A percentile compares a stretch with the other conserved stretches of the same genome.
Conservation (phyloP, 805 yeast species). For the Metschnikowia borealis region DNA sequence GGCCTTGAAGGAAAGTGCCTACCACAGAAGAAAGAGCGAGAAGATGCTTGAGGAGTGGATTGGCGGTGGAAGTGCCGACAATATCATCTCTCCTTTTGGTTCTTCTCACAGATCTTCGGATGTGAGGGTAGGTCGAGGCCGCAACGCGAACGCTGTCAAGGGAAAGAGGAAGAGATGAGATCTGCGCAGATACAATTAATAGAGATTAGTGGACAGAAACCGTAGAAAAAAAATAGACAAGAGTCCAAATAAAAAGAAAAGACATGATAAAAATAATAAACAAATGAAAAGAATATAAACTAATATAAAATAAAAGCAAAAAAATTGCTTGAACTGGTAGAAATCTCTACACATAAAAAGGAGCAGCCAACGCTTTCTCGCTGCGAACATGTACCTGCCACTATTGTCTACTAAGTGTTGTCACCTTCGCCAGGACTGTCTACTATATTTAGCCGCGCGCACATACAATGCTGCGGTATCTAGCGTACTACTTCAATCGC, state of each 20-base stretch:
- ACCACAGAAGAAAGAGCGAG: conserved; percentile 84
- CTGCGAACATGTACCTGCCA: not conserved
- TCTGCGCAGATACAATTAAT: not conserved
- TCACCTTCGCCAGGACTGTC: not conserved
- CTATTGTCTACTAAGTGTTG: not conserved
- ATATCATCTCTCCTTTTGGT: conserved; percentile 80
- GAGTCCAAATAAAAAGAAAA: not conserved
- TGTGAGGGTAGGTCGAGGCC: conserved; percentile 81
- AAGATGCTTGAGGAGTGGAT: conserved; percentile 83
- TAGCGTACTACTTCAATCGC: not conserved
- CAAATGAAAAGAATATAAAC: not conserved
- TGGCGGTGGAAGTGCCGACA: conserved; percentile 91
- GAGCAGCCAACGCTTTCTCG: too few species aligned
- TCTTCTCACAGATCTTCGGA: conserved; percentile 45
- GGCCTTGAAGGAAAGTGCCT: conserved; percentile 81
- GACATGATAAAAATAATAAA: not conserved
- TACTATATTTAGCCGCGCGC: conserved; percentile 1
- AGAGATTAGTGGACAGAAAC: not conserved
- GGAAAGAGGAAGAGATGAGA: conserved; percentile 10
- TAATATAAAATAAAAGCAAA: too few species aligned
- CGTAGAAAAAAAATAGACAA: not conserved
- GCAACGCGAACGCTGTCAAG: conserved; percentile 68
- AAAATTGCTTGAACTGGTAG: too few species aligned
- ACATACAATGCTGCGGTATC: not conserved
- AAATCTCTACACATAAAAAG: too few species aligned